Conservation (phyloP, 352 stramenopile species). For the Peronospora farinosa region DNA sequence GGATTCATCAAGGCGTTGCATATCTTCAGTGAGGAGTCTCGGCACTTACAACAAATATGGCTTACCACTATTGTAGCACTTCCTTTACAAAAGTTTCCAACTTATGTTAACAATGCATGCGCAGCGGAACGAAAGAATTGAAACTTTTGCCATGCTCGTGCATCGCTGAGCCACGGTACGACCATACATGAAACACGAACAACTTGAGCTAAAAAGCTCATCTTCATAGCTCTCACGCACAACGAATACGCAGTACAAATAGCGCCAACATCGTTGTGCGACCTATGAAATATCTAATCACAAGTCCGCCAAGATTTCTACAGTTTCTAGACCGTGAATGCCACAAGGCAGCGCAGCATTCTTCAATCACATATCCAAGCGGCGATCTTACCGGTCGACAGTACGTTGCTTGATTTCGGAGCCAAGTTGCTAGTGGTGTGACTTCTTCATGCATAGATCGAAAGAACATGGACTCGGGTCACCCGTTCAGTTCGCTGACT, state of each 20-base stretch:
- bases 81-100: slow-evolving; percentile 71
- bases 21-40: slow-evolving; percentile 48
- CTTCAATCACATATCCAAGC: slow-evolving; percentile 76
- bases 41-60: slow-evolving; percentile 46
- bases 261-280: slow-evolving; percentile 73
- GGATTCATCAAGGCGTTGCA: slow-evolving; percentile 50
- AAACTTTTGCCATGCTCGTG: slow-evolving; percentile 61
- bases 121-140: slow-evolving; percentile 41
- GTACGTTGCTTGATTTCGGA: slow-evolving; percentile 60
- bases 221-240: slow-evolving; percentile 68
- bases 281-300: slow-evolving; percentile 76
- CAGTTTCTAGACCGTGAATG: slow-evolving; percentile 46
- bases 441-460: slow-evolving; percentile 73
- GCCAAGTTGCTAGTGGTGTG: slow-evolving; percentile 49
- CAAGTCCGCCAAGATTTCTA: slow-evolving; percentile 69
- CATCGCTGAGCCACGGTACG: slow-evolving; percentile 77
- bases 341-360: slow-evolving; percentile 57
- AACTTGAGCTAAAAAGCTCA: slow-evolving; percentile 75
- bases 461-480: slow-evolving; percentile 46
- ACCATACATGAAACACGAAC: slow-evolving; percentile 80
- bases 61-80: slow-evolving; percentile 71
- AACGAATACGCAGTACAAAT: slow-evolving; percentile 79
- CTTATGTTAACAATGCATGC: slow-evolving; percentile 58
- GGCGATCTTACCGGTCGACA: slow-evolving; percentile 54
- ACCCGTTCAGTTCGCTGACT: slow-evolving; percentile 68